These are phyloP conservation scores for Fusarium abutilonis DNA, from an alignment of 2,329 filamentous ascomycete species.

Conservation along the genomic window DNA sequence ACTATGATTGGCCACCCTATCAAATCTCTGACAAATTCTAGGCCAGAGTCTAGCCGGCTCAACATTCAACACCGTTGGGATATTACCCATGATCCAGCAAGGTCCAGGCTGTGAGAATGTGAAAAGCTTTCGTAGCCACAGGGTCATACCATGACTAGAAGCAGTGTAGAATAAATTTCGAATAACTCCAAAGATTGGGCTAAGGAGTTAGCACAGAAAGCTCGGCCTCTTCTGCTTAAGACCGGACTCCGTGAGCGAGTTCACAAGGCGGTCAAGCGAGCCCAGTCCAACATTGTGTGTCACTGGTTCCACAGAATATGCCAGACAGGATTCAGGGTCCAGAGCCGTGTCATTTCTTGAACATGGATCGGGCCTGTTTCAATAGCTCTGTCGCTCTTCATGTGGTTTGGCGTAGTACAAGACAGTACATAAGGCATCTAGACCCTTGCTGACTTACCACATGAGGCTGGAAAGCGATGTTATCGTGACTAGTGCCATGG, in stretches of 20 bases:
- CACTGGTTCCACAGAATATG: conserved; percentile 26
- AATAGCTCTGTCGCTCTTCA: conserved; percentile 9
- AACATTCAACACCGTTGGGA: background rate
- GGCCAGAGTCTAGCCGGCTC: conserved; percentile 8
- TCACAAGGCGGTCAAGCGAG: conserved; percentile 9
- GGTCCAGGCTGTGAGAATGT: conserved; percentile 12
- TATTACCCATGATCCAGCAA: conserved; percentile 6
- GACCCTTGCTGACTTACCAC: conserved; percentile 6
- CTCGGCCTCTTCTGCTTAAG: conserved; percentile 23
- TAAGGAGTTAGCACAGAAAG: conserved; percentile 1
- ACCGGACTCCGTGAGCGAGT: conserved; percentile 2
- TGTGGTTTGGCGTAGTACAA: conserved; percentile 30
- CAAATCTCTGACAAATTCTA: conserved; percentile 17
- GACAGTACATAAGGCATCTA: conserved; percentile 19
- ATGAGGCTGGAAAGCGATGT: conserved; percentile 24
- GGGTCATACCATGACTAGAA: conserved; percentile 14
- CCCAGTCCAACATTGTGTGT: conserved; percentile 1
- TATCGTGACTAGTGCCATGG: conserved; percentile 15
- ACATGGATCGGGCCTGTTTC: conserved; percentile 20
- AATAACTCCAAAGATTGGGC: background rate
- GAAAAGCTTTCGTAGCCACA: conserved; percentile 4
- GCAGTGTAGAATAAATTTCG: conserved; percentile 8
- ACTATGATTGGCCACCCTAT: conserved; percentile 5
- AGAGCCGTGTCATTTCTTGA: conserved; percentile 19
- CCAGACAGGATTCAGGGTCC: conserved; percentile 22